A percentile compares a stretch with the other conserved stretches of the same genome.
phyloP scores from a whole-genome alignment of 2,329 filamentous ascomycete genomes.

The Curvularia lunata region DNA sequence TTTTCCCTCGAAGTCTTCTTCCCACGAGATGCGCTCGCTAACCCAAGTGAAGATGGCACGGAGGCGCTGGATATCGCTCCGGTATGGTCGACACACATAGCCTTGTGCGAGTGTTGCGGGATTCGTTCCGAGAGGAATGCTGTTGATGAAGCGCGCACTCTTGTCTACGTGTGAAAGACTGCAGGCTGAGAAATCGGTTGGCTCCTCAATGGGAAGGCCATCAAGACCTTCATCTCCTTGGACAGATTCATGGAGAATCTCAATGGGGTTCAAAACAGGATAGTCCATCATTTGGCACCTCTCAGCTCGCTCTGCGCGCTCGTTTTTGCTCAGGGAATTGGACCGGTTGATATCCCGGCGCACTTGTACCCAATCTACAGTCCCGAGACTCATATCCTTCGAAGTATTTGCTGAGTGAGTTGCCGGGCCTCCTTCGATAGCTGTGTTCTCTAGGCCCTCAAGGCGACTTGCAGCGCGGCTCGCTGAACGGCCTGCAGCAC shows the following conservation, averaged over 20 bases:
- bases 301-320: conserved; percentile 82
- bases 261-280: conserved; percentile 84
- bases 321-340: conserved; percentile 88
- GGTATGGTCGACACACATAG: conserved; percentile 91
- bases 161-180: conserved; percentile 93
- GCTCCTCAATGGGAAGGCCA: conserved; percentile 79
- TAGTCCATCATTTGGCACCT: conserved; percentile 95
- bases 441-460: conserved; percentile 55
- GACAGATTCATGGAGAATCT: conserved; percentile 81
- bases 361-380: conserved; percentile 95
- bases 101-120: conserved; percentile 83
- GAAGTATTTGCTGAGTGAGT: conserved; percentile 52
- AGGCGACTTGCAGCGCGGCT: conserved; percentile 41
- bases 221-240: conserved; percentile 91
- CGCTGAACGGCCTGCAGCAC: conserved; percentile 50
- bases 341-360: conserved; percentile 94
- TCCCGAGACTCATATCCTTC: conserved; percentile 72
- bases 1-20: conserved; percentile 88
- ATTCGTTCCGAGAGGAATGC: conserved; percentile 80
- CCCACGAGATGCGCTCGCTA: conserved; percentile 92
- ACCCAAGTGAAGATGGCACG: conserved; percentile 98
- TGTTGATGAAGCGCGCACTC: conserved; percentile 87
- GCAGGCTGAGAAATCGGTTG: conserved; percentile 78
- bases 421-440: conserved; percentile 59
- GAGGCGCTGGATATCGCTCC: conserved; percentile 90